phyloP scores from a whole-genome alignment of 73 alveolate species.

The Tetrahymena thermophila region DNA sequence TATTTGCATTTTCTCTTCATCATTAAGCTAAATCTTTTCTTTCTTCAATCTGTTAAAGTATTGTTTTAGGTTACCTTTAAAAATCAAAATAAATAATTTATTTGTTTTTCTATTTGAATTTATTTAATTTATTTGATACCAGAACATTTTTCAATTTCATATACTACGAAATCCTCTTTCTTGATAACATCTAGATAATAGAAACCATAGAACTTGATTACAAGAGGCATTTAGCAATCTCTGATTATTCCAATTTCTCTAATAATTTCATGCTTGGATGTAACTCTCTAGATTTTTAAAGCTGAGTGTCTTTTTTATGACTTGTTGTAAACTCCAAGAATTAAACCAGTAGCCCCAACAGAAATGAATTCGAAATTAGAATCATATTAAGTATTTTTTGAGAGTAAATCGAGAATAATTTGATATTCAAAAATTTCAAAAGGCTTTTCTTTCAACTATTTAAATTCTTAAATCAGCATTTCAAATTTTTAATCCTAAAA shows the following conservation, averaged over 20 bases:
- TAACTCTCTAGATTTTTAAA: too few relatives aligned
- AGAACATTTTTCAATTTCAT: neutral
- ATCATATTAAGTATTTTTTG: too few relatives aligned
- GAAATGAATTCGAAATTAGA: too few relatives aligned
- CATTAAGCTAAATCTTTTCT: neutral
- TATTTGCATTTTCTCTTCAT: too few relatives aligned
- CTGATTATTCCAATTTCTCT: neutral
- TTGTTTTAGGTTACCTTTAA: neutral
- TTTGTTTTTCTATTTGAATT: neutral
- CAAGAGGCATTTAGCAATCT: neutral
- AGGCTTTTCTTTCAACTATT: too few relatives aligned
- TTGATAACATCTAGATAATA: neutral
- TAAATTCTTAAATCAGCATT: too few relatives aligned
- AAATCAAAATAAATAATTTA: neutral
- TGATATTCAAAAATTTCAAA: too few relatives aligned
- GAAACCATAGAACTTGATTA: neutral
- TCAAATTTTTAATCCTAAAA: too few relatives aligned
- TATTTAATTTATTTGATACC: neutral
- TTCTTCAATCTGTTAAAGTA: neutral
- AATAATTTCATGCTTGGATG: neutral
- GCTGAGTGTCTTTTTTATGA: too few relatives aligned
- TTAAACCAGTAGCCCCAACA: too few relatives aligned
- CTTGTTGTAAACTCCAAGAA: too few relatives aligned
- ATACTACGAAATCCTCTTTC: neutral
- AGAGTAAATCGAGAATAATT: too few relatives aligned